A percentile compares a stretch with the other conserved stretches of the same genome.
Evolutionary conservation across 345 rosid species (phyloP).

Genomic region (Sisymbrium altissimum): DNA sequence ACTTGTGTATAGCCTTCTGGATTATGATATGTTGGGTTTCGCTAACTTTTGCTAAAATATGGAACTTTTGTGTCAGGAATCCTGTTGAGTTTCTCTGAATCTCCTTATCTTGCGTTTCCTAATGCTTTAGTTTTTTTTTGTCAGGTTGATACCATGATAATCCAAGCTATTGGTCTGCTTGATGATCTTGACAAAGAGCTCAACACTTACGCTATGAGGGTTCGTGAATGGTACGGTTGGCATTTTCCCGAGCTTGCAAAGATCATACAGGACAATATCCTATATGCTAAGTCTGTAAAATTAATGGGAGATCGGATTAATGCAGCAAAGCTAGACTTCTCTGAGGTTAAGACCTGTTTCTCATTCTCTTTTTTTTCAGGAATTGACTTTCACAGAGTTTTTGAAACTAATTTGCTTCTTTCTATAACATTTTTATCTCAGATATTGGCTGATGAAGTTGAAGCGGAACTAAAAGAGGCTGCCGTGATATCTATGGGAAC

Average conservation of each 20-base stretch:
- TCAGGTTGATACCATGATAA: slow-evolving; percentile 94
- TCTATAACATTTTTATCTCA: slow-evolving; percentile 7
- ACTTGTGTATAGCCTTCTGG: too few relatives aligned
- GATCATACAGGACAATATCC: slow-evolving; percentile 78
- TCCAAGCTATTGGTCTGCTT: slow-evolving; percentile 92
- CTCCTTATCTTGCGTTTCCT: neutral
- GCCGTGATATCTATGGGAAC: slow-evolving; percentile 91
- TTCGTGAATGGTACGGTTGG: slow-evolving; percentile 94
- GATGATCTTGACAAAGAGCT: slow-evolving; percentile 98
- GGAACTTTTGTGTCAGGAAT: neutral
- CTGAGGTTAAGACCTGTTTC: slow-evolving; percentile 38
- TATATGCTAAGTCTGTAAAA: slow-evolving; percentile 79
- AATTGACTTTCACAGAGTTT: neutral
- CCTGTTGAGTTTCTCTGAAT: neutral
- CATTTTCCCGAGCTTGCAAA: slow-evolving; percentile 98
- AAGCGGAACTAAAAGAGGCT: slow-evolving; percentile 77
- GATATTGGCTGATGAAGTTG: slow-evolving; percentile 71
- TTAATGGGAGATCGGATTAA: slow-evolving; percentile 75
- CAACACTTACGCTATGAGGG: slow-evolving; percentile 89
- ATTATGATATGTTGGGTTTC: neutral
- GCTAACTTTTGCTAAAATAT: neutral
- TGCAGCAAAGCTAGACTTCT: slow-evolving; percentile 85
- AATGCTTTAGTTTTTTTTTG: neutral
- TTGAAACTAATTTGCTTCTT: neutral
- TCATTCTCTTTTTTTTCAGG: neutral